Conservation (phyloP, 2,329 filamentous ascomycete genomes). For the Trichoderma harzianum region DNA sequence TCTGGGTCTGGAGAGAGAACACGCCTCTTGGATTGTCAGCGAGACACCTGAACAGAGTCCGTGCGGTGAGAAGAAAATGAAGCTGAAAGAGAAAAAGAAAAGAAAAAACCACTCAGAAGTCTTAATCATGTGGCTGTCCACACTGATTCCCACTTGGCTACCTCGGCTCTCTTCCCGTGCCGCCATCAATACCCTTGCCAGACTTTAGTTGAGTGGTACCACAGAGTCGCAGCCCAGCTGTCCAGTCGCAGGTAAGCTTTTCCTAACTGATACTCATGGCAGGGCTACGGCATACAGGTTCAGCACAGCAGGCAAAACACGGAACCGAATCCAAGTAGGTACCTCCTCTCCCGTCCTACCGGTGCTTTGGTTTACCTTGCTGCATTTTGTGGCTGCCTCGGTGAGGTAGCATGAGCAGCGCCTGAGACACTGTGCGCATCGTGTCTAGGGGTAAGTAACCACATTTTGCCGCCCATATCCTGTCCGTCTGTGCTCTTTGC, state of each 20-base stretch:
- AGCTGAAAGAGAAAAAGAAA: background rate
- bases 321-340: background rate
- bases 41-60: background rate
- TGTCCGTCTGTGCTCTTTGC: background rate
- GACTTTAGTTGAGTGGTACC: background rate
- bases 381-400: background rate
- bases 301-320: background rate
- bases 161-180: background rate
- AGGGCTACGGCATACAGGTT: slow-evolving; percentile 7
- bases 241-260: slow-evolving; percentile 4
- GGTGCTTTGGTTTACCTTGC: background rate
- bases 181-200: background rate
- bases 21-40: background rate
- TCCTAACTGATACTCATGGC: slow-evolving; percentile 5
- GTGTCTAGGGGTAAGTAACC: background rate
- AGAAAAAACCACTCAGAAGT: background rate
- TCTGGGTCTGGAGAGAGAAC: background rate
- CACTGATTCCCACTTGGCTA: background rate
- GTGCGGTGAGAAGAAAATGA: background rate
- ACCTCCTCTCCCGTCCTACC: background rate
- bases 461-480: background rate
- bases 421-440: background rate
- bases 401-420: background rate
- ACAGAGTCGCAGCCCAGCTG: slow-evolving; percentile 11
- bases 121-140: background rate